Evolutionary conservation across 139 green algal species (phyloP), one percentile per base, ranked within the genome.

Genomic region (Micractinium sp.): DNA sequence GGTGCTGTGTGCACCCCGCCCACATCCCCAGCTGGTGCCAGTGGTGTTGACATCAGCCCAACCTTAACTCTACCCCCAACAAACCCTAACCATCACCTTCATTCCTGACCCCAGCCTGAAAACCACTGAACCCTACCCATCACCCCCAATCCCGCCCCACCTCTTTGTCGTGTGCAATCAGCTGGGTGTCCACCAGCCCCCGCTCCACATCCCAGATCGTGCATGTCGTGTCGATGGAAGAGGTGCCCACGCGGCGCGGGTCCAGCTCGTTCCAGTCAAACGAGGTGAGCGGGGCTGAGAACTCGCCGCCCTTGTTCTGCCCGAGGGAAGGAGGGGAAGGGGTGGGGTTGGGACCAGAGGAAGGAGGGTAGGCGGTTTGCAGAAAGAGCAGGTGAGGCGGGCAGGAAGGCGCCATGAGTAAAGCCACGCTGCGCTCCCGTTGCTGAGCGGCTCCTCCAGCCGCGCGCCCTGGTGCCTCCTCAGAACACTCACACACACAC

Each of bases 231-330:
- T 99, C 98, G 38, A 99, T 99, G 90, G 92, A 97, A 60, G 92
- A 95, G n/a, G 98, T 99, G 66, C 95, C 97, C 16, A 99, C 67
- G 31, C 94, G 94, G 81, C 95, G 95, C 1, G 95, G 93, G 86
- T 99, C 96, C 7, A 91, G 92, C 80, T 99, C 96, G 89, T 98
- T 99, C 98, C 98, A 99, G 90, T 99, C 98, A 90, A 99, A 99
- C 9, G 96, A 98, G 0, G 98, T 99, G 47, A 99, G 88, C 15
- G 98, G 97, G 14, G 95, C 96, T 41, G 95, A 97, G 86, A 97
- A 99, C 93, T 99, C 96, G 39, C 92, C 96, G 73, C 95, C 93
- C 88, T 96, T 97, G 93, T 96, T 97, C 95, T 96, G 92, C 89
- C 83, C 14, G 47, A 16, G 16, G 47, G 29, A 5, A 25, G 41